phyloP scores from a whole-genome alignment of 805 yeast genomes.

The Wickerhamomyces bisporus region DNA sequence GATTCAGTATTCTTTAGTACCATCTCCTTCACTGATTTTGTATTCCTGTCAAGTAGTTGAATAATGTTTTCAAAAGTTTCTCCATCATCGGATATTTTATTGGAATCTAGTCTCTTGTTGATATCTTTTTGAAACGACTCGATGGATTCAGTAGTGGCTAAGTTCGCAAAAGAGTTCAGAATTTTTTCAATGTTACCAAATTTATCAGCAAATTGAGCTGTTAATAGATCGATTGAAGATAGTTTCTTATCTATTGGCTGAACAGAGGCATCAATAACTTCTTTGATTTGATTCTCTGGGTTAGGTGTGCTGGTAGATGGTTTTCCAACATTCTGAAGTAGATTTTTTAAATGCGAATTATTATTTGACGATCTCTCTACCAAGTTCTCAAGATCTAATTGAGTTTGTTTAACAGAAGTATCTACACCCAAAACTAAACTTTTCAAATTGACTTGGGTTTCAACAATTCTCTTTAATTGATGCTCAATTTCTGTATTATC shows the following conservation, averaged over 20 bases:
- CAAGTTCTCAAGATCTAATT: conserved; percentile 22
- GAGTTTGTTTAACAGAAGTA: conserved; percentile 24
- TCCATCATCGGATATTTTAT: no score
- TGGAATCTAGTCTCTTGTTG: no score
- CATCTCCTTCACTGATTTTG: no score
- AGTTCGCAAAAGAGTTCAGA: background rate
- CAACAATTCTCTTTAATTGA: conserved; percentile 23
- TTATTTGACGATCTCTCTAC: conserved; percentile 24
- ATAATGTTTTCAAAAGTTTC: no score
- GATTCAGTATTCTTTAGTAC: no score
- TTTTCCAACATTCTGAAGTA: conserved; percentile 17
- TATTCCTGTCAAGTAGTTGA: no score
- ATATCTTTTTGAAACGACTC: no score
- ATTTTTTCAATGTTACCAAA: background rate
- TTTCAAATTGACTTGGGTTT: conserved; percentile 26
- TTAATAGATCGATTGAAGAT: no score
- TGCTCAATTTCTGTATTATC: conserved; percentile 21
- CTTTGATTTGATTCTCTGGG: background rate
- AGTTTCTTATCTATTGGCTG: no score
- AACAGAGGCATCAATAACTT: background rate
- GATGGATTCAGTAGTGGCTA: no score
- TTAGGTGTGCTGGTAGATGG: conserved; percentile 2
- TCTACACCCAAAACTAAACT: conserved; percentile 23
- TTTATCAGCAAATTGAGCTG: background rate
- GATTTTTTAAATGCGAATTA: conserved; percentile 22